A percentile compares a stretch with the other conserved stretches of the same genome.
Conservation (phyloP, 2,329 filamentous ascomycete species). For the Hirsutella minnesotensis region DNA sequence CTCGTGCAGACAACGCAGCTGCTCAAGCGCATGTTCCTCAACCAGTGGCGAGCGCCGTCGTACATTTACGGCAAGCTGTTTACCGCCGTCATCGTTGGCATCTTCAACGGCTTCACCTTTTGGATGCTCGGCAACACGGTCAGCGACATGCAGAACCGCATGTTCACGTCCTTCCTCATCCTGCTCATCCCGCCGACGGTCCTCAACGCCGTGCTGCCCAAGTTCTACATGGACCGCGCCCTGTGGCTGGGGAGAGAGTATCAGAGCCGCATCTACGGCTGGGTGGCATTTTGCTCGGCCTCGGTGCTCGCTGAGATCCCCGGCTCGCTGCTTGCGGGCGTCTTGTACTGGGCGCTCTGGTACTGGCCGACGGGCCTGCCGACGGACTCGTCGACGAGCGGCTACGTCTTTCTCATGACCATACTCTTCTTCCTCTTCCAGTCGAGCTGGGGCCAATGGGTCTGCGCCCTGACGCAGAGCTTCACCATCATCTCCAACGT, state of each 20-base stretch:
- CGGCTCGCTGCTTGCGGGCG: conserved; percentile 53
- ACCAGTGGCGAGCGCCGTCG: conserved; percentile 54
- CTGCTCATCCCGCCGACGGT: conserved; percentile 63
- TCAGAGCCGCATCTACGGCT: conserved; percentile 70
- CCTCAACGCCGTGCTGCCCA: conserved; percentile 67
- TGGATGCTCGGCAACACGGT: conserved; percentile 45
- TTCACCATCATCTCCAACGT: conserved; percentile 53
- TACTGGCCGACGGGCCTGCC: conserved; percentile 40
- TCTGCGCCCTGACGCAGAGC: conserved; percentile 55
- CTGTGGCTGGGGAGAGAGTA: conserved; percentile 63
- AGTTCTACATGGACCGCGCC: conserved; percentile 51
- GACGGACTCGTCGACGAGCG: conserved; percentile 36
- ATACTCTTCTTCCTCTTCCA: conserved; percentile 58
- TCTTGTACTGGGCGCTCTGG: conserved; percentile 39
- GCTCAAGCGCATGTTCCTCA: conserved; percentile 44
- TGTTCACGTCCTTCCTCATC: conserved; percentile 69
- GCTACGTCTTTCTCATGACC: conserved; percentile 51
- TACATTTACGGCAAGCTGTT: conserved; percentile 53
- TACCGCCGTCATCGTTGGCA: conserved; percentile 47
- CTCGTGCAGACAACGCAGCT: conserved; percentile 40
- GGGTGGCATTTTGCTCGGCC: conserved; percentile 57
- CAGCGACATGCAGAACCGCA: conserved; percentile 55
- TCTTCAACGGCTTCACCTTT: conserved; percentile 63
- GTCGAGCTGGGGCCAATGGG: conserved; percentile 53
- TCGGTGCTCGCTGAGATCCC: conserved; percentile 59